Evolutionary conservation across 805 yeast species (phyloP).

Genomic region (Candida yuanshanica): DNA sequence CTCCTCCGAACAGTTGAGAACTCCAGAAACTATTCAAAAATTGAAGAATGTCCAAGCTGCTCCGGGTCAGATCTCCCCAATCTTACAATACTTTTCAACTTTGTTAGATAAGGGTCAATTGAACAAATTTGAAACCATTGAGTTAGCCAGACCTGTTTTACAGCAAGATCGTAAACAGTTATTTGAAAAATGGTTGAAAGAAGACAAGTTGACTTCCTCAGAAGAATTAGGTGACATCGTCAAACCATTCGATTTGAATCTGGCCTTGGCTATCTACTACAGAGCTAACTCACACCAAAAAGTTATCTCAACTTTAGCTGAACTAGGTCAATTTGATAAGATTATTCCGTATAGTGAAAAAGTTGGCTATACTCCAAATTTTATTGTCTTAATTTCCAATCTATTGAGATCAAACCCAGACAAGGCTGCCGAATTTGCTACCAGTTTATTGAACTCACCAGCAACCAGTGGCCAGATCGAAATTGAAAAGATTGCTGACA

Average conservation of each 20-base stretch:
- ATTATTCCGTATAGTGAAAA: constrained; percentile 90
- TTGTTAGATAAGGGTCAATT: constrained; percentile 88
- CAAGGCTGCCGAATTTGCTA: constrained; percentile 95
- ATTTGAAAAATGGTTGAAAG: constrained; percentile 94
- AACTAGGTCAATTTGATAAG: constrained; percentile 93
- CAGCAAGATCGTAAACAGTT: constrained; percentile 92
- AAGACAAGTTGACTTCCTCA: constrained; percentile 89
- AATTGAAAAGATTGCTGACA: constrained; percentile 83
- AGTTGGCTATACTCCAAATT: constrained; percentile 86
- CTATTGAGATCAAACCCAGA: constrained; percentile 93
- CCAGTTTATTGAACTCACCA: constrained; percentile 66
- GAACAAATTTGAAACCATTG: constrained; percentile 89
- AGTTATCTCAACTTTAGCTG: constrained; percentile 89
- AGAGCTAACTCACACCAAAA: constrained; percentile 79
- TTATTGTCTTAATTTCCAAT: constrained; percentile 81
- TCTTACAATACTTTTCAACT: constrained; percentile 86
- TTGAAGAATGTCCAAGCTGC: constrained; percentile 85
- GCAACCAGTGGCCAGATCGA: constrained; percentile 57
- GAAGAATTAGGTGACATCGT: constrained; percentile 97
- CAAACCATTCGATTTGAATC: constrained; percentile 75
- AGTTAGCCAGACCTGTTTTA: constrained; percentile 89
- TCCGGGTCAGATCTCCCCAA: constrained; percentile 93
- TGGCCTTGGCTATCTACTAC: constrained; percentile 88
- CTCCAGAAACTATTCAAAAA: constrained; percentile 89
- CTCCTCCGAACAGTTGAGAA: constrained; percentile 85